Base-by-base conservation (phyloP, 345 rosid genomes). In the Bruguiera gymnorhiza region DNA sequence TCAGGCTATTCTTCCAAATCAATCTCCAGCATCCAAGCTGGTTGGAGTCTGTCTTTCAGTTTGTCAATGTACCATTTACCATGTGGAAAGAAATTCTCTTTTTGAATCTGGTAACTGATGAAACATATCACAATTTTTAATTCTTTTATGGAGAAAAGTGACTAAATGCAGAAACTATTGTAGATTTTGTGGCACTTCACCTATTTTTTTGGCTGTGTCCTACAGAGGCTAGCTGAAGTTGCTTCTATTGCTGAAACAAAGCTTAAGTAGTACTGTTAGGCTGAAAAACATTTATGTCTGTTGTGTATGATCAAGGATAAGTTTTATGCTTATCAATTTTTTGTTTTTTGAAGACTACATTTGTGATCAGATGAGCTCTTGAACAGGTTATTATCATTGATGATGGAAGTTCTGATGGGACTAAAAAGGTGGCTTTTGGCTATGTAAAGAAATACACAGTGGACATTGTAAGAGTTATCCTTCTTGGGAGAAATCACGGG, bases 401-500 rank as follows among this genome's bases (percentile, higher is more conserved):
- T 74, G 98, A 96, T 71, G 99, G 99, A 79, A 96, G 99, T 82
- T 75, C 73, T 62, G 99, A 96, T 83, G 88, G 81, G 32, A 96
- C 99, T 46, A 86, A 87, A 75, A 84, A 82, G 78, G 96, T 92
- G 66, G 99, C 93, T 63, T 85, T 90, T 75, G 91, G 84, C 73
- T 92, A 75, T 74, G 88, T 87, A 48, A 90, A 78, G 80, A 92
- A 83, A 74, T 74, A 90, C 74, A 72, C 97, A 7, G 87, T 90
- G 70, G 93, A 92, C 70, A 89, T 77, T 65, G 86, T 96, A 46
- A 87, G 99, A 78, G 76, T 83, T 68, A 88, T 96, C 81, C 89
- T 92, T 67, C 97, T 96, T 55, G 98, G 99, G 36, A 87, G 77
- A 75, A 96, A 96, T 79, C 97, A 89, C 67, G 99, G 99, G 48